Evolutionary conservation across 257 asterid species (phyloP).

Genomic region (Buddleja alternifolia): DNA sequence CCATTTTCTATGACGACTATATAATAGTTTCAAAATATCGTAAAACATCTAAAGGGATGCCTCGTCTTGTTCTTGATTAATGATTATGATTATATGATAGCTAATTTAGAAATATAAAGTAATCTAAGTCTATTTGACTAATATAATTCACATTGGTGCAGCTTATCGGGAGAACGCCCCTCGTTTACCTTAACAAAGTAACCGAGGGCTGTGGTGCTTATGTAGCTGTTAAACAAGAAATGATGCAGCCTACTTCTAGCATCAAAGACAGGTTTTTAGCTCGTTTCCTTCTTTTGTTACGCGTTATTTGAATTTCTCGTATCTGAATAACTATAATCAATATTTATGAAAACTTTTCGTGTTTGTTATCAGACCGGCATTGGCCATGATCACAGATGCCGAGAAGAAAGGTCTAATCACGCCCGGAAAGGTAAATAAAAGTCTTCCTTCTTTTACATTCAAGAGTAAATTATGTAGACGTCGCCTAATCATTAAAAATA

Average conservation of each 20-base stretch:
- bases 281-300: background rate
- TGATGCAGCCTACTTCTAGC: constrained; percentile 99
- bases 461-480: no score
- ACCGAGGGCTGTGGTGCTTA: constrained; percentile 91
- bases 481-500: no score
- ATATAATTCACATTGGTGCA: constrained; percentile 32
- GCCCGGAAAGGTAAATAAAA: constrained; percentile 69
- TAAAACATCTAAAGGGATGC: no score
- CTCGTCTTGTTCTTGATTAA: no score
- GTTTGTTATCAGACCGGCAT: constrained; percentile 79
- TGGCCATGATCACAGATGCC: constrained; percentile 86
- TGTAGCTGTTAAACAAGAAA: constrained; percentile 92
- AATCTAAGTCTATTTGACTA: no score
- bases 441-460: background rate
- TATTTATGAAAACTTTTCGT: no score
- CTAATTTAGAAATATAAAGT: no score
- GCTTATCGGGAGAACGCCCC: constrained; percentile 93
- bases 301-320: background rate
- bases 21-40: no score
- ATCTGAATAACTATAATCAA: no score
- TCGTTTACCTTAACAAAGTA: constrained; percentile 83
- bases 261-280: constrained; percentile 84
- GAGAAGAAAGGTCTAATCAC: constrained; percentile 83
- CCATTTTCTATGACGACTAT: no score
- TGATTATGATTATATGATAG: no score